These are phyloP conservation scores for Fraxinus platypoda DNA, from an alignment of 305 asterid genomes.

Conservation along the genomic window DNA sequence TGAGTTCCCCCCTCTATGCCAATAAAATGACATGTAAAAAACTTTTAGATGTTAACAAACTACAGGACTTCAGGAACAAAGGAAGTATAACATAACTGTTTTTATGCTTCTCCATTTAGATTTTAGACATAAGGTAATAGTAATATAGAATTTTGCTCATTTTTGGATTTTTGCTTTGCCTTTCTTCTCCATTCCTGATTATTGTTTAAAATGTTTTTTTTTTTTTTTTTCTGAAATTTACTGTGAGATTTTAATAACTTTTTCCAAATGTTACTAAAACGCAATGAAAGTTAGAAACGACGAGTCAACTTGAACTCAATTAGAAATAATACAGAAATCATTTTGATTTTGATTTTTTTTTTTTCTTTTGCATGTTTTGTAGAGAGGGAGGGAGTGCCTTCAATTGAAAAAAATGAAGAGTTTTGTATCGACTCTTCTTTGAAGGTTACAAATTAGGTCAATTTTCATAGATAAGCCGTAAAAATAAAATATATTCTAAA, in stretches of 20 bases:
- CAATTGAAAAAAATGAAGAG: background rate
- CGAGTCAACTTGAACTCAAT: background rate
- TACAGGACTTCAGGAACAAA: constrained; percentile 15
- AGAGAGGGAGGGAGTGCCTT: background rate
- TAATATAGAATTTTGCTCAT: background rate
- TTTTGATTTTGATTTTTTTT: too few species aligned
- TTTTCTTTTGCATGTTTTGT: background rate
- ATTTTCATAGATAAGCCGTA: background rate
- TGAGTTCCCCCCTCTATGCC: constrained; percentile 73
- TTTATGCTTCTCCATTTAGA: background rate
- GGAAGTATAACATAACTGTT: background rate
- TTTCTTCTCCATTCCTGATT: background rate
- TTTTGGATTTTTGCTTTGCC: background rate
- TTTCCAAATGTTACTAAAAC: background rate
- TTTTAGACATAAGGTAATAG: background rate
- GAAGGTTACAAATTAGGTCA: background rate
- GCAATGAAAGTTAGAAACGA: background rate
- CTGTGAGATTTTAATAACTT: background rate
- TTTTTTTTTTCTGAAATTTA: background rate
- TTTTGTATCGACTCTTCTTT: background rate
- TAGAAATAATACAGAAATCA: too few species aligned
- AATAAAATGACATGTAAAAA: constrained; percentile 24
- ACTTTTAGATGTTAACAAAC: constrained; percentile 26
- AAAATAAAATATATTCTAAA: background rate
- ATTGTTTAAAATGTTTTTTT: background rate